Base-by-base conservation (phyloP, 169 alveolate genomes). In the Plasmodium knowlesi region DNA sequence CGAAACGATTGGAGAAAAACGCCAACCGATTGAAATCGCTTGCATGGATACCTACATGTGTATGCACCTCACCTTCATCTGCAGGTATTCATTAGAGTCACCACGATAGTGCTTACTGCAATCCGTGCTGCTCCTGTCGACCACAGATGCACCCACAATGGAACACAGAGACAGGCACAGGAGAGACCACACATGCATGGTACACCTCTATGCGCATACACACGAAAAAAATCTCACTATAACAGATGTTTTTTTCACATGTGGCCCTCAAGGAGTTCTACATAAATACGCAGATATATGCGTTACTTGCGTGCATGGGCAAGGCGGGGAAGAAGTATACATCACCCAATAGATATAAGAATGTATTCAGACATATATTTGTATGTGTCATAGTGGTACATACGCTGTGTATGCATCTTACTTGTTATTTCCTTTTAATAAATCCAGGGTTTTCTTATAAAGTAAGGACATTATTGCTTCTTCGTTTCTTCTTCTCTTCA, bases 351-450 rank as follows among this genome's bases (percentile, higher is more conserved):
- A 67, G 5, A 22, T 67, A 67, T 67, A 67, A 8, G 22, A 67
- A 25, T 67, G 37, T 67, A 67, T 12, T 67, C 76, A 67, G 76
- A 25, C 32, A 4, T 73, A 41, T 39, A 32, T 32, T n/a, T 74
- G 4, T n/a, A 25, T 74, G 54, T 74, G 14, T n/a, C 80, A 16
- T 9, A 71, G 22, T 10, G 41, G 41, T 79, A 79, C 28, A 79
- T 43, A 46, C 9, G 50, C 22, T 46, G 39, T 46, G 67, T 81
- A 81, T 43, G 76, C 86, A 67, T 28, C 76, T 86, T 86, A 86
- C 93, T 74, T 67, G 70, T 86, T 50, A 50, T 86, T 57, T 37
- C 93, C 85, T 78, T 76, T 86, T 37, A 86, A 25, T 25, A 74
- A 34, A 32, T 86, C 54, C 70, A 78, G 85, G 9, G 85, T 74